phyloP scores from a whole-genome alignment of 441 rosid species.

The Euphorbia schlechtendalii region DNA sequence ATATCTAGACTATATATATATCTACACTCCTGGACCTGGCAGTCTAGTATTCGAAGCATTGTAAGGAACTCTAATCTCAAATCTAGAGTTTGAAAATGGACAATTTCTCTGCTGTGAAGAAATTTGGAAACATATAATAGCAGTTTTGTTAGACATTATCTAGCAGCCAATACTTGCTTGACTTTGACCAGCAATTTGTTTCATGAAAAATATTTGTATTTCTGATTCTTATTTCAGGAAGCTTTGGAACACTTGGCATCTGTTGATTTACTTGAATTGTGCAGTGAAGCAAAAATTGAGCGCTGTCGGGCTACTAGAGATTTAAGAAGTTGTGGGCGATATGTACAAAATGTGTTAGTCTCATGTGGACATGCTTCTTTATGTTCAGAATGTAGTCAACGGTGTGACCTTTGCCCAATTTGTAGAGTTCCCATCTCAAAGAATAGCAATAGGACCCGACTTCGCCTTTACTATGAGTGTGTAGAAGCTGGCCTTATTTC shows the following conservation, averaged over 20 bases:
- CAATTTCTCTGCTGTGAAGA: neutral
- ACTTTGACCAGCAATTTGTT: constrained; percentile 1
- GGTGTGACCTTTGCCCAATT: constrained; percentile 82
- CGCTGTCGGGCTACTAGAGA: constrained; percentile 85
- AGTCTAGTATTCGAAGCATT: neutral
- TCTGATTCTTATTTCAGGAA: constrained; percentile 47
- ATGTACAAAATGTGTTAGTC: constrained; percentile 53
- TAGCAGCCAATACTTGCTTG: neutral
- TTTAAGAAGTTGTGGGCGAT: constrained; percentile 74
- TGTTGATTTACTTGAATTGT: constrained; percentile 59
- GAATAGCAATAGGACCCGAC: constrained; percentile 34
- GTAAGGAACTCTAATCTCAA: neutral
- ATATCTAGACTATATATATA: no score
- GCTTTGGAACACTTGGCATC: constrained; percentile 78
- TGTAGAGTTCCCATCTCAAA: constrained; percentile 54
- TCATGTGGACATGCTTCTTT: constrained; percentile 90
- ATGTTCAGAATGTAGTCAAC: constrained; percentile 75
- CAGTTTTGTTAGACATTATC: neutral
- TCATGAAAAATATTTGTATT: constrained; percentile 10
- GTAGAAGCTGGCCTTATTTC: constrained; percentile 75
- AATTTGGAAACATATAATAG: neutral
- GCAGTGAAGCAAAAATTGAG: constrained; percentile 84
- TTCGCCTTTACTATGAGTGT: constrained; percentile 74
- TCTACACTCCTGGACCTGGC: constrained; percentile 2
- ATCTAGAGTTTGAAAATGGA: neutral